phyloP scores from a whole-genome alignment of 352 stramenopile genomes.

The Pythium inflatum region DNA sequence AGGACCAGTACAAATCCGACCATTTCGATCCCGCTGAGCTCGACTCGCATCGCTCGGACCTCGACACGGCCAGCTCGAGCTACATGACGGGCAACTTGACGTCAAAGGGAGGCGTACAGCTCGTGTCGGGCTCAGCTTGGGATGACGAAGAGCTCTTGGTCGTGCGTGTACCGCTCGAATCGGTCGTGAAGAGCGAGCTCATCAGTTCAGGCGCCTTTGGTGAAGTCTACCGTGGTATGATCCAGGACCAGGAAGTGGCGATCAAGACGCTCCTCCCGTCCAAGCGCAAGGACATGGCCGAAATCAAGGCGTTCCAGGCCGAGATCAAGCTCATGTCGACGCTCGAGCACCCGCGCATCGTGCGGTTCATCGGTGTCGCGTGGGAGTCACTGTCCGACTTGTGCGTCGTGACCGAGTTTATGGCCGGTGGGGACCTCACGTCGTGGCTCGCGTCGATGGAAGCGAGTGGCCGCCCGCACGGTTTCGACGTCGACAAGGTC shows the following conservation, averaged over 20 bases:
- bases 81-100: slow-evolving; percentile 20
- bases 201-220: slow-evolving; percentile 57
- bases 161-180: slow-evolving; percentile 48
- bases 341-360: slow-evolving; percentile 45
- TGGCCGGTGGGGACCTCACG: slow-evolving; percentile 35
- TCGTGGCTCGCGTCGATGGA: slow-evolving; percentile 22
- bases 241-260: slow-evolving; percentile 39
- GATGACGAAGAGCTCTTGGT: slow-evolving; percentile 51
- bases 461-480: slow-evolving; percentile 13
- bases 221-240: slow-evolving; percentile 56
- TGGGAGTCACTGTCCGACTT: slow-evolving; percentile 57
- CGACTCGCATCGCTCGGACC: slow-evolving; percentile 13
- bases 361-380: slow-evolving; percentile 54
- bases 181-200: slow-evolving; percentile 41
- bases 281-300: slow-evolving; percentile 8
- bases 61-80: slow-evolving; percentile 9
- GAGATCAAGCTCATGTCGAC: slow-evolving; percentile 37
- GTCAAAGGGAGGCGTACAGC: background rate
- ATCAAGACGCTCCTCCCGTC: slow-evolving; percentile 58
- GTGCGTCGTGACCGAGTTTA: slow-evolving; percentile 41
- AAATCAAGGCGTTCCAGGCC: slow-evolving; percentile 28
- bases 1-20: slow-evolving; percentile 11
- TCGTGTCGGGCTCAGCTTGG: slow-evolving; percentile 32
- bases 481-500: slow-evolving; percentile 51
- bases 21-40: slow-evolving; percentile 16